Conservation (phyloP, 176 grass and related monocot genomes). For the Elaeis guineensis region DNA sequence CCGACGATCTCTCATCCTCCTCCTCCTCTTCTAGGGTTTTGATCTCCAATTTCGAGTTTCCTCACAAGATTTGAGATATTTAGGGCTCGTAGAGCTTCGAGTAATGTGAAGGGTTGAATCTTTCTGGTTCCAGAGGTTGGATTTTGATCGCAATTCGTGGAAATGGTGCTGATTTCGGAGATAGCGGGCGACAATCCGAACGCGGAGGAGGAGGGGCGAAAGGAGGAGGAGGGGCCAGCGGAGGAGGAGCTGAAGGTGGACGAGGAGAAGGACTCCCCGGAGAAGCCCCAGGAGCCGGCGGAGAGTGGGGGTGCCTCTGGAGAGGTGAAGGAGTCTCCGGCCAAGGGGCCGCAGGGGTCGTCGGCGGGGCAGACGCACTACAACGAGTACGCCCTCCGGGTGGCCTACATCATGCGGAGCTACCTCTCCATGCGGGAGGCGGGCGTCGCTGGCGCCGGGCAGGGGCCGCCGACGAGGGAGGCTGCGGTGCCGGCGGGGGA, state of each 20-base stretch:
- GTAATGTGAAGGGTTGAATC: not conserved
- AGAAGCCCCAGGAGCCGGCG: too few relatives aligned
- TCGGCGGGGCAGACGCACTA: conserved; percentile 13
- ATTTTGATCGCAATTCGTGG: not conserved
- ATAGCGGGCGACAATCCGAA: not conserved
- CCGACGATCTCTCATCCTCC: too few relatives aligned
- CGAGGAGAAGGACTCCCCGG: not conserved
- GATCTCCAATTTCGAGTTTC: too few relatives aligned
- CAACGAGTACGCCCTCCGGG: conserved; percentile 19
- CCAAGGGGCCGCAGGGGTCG: not conserved
- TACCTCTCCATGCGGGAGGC: conserved; percentile 24
- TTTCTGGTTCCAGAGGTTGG: not conserved
- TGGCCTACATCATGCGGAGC: conserved; percentile 33
- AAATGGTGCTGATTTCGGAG: conserved; percentile 10
- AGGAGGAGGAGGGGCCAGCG: not conserved
- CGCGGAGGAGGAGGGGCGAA: not conserved
- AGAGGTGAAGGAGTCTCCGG: too few relatives aligned
- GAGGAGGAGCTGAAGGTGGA: not conserved
- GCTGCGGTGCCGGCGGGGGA: not conserved
- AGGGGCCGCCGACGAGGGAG: not conserved
- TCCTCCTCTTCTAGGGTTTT: too few relatives aligned
- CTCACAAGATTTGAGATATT: too few relatives aligned
- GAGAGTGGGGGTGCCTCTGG: too few relatives aligned
- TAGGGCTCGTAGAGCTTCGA: too few relatives aligned
- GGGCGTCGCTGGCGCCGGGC: not conserved